Conservation (phyloP, 2,329 filamentous ascomycete species). For the Colletotrichum tropicale region DNA sequence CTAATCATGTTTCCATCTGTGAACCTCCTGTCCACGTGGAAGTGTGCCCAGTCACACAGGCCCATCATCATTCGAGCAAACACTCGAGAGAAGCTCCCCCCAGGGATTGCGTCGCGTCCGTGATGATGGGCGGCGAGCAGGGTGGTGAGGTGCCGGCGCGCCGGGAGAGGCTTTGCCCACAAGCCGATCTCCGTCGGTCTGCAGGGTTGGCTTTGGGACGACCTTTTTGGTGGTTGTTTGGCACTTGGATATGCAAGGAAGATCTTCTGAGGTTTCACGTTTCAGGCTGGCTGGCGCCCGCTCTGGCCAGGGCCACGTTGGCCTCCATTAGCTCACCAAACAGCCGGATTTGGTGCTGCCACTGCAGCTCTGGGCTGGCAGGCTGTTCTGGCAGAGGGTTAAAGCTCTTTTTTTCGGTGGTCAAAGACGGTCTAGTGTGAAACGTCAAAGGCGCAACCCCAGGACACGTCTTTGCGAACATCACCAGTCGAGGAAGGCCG, state of each 20-base stretch:
- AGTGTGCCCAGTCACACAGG: background rate
- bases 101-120: background rate
- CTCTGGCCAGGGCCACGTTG: slow-evolving; percentile 15
- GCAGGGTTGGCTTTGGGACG: slow-evolving; percentile 4
- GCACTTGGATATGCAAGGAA: slow-evolving; percentile 10
- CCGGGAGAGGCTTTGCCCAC: background rate
- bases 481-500: background rate
- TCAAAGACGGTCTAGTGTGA: background rate
- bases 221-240: background rate
- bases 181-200: slow-evolving; percentile 13
- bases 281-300: slow-evolving; percentile 16
- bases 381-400: background rate
- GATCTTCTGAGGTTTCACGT: slow-evolving; percentile 19
- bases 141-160: slow-evolving; percentile 3
- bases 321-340: slow-evolving; percentile 9
- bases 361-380: background rate
- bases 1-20: background rate
- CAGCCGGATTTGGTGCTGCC: slow-evolving; percentile 8
- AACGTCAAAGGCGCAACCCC: background rate
- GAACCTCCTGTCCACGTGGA: background rate
- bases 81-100: background rate
- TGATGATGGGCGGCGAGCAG: background rate
- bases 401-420: background rate
- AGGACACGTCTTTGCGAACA: background rate
- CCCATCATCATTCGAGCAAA: background rate